Conservation (phyloP, 1,284 basidiomycete species). For the Papiliotrema nemorosa region DNA sequence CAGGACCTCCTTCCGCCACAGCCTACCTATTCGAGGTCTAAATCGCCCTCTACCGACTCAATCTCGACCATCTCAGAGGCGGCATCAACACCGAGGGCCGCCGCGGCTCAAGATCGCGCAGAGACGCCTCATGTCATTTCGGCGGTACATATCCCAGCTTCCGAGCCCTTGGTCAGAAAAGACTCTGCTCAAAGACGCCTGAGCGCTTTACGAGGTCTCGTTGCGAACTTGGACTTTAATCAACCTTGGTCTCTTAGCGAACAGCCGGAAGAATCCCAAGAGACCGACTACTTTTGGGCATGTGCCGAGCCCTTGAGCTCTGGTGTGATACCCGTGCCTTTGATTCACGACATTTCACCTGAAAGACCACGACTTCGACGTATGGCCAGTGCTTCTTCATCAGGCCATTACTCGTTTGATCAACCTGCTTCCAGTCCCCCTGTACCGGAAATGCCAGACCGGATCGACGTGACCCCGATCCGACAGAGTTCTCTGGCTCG, state of each 20-base stretch:
- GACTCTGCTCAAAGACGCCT: slow-evolving; percentile 37
- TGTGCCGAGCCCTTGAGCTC: not conserved
- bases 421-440: not conserved
- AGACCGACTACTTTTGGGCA: slow-evolving; percentile 2
- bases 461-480: not conserved
- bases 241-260: slow-evolving; percentile 35
- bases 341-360: slow-evolving; percentile 2
- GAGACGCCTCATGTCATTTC: not conserved
- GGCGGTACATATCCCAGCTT: not conserved
- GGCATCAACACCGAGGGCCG: slow-evolving; percentile 6
- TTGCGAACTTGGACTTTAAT: slow-evolving; percentile 41
- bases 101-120: not conserved
- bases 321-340: not conserved
- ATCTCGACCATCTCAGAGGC: slow-evolving; percentile 19
- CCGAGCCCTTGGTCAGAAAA: slow-evolving; percentile 1
- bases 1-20: slow-evolving; percentile 15
- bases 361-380: not conserved
- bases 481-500: not conserved
- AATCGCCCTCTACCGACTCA: slow-evolving; percentile 24
- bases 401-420: not conserved
- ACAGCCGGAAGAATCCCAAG: slow-evolving; percentile 5
- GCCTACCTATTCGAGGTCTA: slow-evolving; percentile 10
- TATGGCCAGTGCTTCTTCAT: not conserved
- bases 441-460: not conserved
- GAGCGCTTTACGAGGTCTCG: slow-evolving; percentile 36